These are phyloP conservation scores for Suzukiozyma palmioleophila DNA, from an alignment of 1,139 yeast species.

Conservation along the genomic window DNA sequence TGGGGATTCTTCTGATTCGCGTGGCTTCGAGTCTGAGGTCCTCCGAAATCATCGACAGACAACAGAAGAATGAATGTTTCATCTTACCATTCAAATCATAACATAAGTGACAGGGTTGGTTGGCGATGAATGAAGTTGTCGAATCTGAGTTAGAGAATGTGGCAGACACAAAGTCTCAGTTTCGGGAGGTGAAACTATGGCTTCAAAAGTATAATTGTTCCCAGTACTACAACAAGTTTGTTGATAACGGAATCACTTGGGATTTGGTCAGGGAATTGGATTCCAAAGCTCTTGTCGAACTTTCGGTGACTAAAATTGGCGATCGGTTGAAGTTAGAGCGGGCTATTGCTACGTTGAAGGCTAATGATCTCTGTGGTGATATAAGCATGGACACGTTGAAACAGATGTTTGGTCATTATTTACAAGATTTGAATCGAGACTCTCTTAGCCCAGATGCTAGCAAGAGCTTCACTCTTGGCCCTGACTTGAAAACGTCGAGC, in stretches of 20 bases:
- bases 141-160: not conserved
- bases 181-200: constrained; percentile 33
- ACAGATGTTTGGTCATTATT: constrained; percentile 20
- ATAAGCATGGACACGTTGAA: constrained; percentile 30
- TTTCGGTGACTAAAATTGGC: constrained; percentile 77
- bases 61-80: no score
- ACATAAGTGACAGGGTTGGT: no score
- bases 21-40: no score
- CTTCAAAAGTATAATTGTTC: constrained; percentile 32
- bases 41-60: no score
- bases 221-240: constrained; percentile 31
- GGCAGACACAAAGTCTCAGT: constrained; percentile 5
- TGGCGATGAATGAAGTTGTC: not conserved
- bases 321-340: constrained; percentile 69
- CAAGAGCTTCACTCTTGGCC: constrained; percentile 7
- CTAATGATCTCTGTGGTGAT: constrained; percentile 29
- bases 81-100: no score
- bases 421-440: constrained; percentile 4
- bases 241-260: constrained; percentile 51
- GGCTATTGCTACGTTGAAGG: constrained; percentile 42
- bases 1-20: no score
- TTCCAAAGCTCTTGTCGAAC: constrained; percentile 59
- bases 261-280: constrained; percentile 66
- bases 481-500: constrained; percentile 1
- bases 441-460: constrained; percentile 6